These are phyloP conservation scores for Tubosaeta sp. DNA, from an alignment of 768 basidiomycete genomes.

Conservation along the genomic window DNA sequence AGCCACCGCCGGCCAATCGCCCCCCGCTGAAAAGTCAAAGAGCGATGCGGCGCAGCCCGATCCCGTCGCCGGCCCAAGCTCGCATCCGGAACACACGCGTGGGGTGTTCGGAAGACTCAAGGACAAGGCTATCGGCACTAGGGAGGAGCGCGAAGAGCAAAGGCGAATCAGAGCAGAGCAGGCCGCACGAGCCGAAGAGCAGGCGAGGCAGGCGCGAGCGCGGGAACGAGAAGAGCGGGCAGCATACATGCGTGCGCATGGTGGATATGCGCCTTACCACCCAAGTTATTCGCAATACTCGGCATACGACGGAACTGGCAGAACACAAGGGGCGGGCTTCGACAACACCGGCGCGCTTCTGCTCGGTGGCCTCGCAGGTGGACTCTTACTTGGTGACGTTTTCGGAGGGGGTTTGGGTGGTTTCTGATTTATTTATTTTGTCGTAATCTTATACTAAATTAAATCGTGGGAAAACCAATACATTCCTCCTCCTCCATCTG, in stretches of 20 bases:
- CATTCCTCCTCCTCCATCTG: conserved; percentile 3
- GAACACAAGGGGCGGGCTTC: neutral
- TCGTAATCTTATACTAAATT: neutral
- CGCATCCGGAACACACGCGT: conserved; percentile 34
- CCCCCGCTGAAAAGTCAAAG: conserved; percentile 10
- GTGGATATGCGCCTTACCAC: conserved; percentile 29
- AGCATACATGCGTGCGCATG: conserved; percentile 33
- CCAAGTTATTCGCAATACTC: conserved; percentile 11
- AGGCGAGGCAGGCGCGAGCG: conserved; percentile 13
- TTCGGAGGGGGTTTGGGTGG: conserved; percentile 41
- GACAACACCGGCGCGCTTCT: conserved; percentile 20
- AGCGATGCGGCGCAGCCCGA: neutral
- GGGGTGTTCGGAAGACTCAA: conserved; percentile 60
- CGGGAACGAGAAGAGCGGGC: conserved; percentile 27
- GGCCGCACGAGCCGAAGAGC: conserved; percentile 20
- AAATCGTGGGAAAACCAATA: conserved; percentile 6
- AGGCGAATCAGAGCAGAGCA: conserved; percentile 32
- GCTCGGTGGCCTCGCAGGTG: conserved; percentile 46
- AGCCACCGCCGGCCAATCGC: conserved; percentile 28
- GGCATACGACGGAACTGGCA: neutral
- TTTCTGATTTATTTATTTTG: conserved; percentile 24
- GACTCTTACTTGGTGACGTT: conserved; percentile 45
- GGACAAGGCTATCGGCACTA: conserved; percentile 59
- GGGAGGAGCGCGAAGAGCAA: conserved; percentile 55
- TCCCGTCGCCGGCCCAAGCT: neutral